A percentile compares a stretch with the other conserved stretches of the same genome.
Conservation (phyloP, 1,139 yeast genomes). For the Pichia sp. region DNA sequence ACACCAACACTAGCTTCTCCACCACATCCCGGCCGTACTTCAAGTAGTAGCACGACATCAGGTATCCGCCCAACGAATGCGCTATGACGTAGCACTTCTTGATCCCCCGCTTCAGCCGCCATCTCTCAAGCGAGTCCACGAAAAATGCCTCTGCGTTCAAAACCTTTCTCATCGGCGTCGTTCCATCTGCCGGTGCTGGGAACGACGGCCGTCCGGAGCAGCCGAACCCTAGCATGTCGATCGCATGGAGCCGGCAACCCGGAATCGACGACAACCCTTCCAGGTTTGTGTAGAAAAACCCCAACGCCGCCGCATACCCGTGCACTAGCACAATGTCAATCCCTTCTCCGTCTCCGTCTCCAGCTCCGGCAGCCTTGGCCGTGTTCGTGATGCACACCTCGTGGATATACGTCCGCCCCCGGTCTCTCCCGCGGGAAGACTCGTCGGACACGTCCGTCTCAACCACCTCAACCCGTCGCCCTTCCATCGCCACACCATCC, state of each 20-base stretch:
- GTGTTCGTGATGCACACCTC: slow-evolving; percentile 52
- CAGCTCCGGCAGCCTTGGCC: slow-evolving; percentile 10
- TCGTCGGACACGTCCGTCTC: slow-evolving; percentile 48
- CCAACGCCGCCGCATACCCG: slow-evolving; percentile 76
- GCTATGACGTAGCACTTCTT: slow-evolving; percentile 69
- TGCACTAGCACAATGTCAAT: slow-evolving; percentile 63
- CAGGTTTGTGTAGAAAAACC: slow-evolving; percentile 66
- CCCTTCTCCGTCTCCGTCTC: slow-evolving; percentile 16
- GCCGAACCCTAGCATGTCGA: slow-evolving; percentile 85
- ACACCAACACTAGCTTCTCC: slow-evolving; percentile 63
- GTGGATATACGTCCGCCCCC: slow-evolving; percentile 45
- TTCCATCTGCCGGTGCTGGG: slow-evolving; percentile 31
- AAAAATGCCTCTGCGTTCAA: slow-evolving; percentile 66
- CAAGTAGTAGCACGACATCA: slow-evolving; percentile 72
- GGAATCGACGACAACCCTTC: slow-evolving; percentile 44
- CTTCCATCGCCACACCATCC: slow-evolving; percentile 43
- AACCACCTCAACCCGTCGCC: slow-evolving; percentile 43
- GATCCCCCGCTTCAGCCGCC: slow-evolving; percentile 61
- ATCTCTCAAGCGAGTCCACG: slow-evolving; percentile 70
- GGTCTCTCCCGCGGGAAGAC: neutral
- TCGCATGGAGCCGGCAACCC: slow-evolving; percentile 55
- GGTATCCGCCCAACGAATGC: slow-evolving; percentile 90
- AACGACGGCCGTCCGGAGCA: slow-evolving; percentile 62
- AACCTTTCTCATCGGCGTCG: slow-evolving; percentile 32
- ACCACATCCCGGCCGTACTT: slow-evolving; percentile 68